Evolutionary conservation across 768 basidiomycete genomes (phyloP).

Genomic region (Lentinus brumalis): DNA sequence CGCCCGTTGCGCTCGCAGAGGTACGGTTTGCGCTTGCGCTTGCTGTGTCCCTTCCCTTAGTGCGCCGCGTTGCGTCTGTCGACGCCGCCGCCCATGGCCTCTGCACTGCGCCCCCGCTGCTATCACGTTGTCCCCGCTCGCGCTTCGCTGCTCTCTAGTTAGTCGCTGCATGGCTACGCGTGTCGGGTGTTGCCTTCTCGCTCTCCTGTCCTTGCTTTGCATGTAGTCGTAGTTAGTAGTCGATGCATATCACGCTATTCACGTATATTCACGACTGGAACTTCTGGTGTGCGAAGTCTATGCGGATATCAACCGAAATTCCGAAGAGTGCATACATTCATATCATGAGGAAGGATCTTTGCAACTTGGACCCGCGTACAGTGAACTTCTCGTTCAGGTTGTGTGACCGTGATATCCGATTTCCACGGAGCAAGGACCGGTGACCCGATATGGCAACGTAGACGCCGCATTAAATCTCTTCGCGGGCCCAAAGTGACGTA

Average conservation of each 20-base stretch:
- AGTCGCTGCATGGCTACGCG: slow-evolving; percentile 11
- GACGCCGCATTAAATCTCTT: too few species aligned
- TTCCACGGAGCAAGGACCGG: not conserved
- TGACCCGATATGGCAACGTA: not conserved
- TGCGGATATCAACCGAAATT: not conserved
- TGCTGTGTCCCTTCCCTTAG: slow-evolving; percentile 10
- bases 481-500: too few species aligned
- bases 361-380: too few species aligned
- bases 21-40: slow-evolving; percentile 19
- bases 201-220: slow-evolving; percentile 3
- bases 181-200: slow-evolving; percentile 6
- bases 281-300: not conserved
- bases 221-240: slow-evolving; percentile 17
- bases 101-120: not conserved
- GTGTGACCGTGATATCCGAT: too few species aligned
- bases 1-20: slow-evolving; percentile 9
- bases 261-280: slow-evolving; percentile 20
- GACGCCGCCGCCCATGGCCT: not conserved
- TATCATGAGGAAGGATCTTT: not conserved
- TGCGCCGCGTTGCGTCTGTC: not conserved
- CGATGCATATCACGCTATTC: slow-evolving; percentile 24
- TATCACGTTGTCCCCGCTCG: not conserved
- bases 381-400: too few species aligned
- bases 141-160: slow-evolving; percentile 1
- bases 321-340: not conserved